These are phyloP conservation scores for Colletotrichum sp. DNA, from an alignment of 2,329 filamentous ascomycete species.

Conservation along the genomic window DNA sequence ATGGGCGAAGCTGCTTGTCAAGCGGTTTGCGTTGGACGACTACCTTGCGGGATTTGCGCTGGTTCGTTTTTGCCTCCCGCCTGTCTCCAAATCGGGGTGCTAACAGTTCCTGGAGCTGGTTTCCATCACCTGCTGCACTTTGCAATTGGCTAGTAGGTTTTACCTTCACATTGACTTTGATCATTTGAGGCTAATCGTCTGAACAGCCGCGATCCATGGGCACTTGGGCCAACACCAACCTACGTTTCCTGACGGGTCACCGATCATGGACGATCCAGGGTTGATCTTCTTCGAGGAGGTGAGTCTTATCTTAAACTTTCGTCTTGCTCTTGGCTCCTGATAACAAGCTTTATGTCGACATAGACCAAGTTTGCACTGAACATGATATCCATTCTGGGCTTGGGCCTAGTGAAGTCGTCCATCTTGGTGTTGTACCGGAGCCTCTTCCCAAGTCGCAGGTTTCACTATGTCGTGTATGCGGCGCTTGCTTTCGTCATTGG, in stretches of 20 bases:
- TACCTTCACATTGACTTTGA: too few species aligned
- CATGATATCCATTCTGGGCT: constrained; percentile 32
- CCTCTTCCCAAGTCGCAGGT: constrained; percentile 32
- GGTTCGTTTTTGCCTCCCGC: background rate
- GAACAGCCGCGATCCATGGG: constrained; percentile 3
- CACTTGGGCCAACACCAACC: constrained; percentile 18
- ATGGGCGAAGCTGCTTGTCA: constrained; percentile 20
- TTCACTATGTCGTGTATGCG: constrained; percentile 29
- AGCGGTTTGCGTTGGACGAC: constrained; percentile 17
- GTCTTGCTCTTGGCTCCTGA: background rate
- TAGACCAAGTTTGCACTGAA: constrained; percentile 18
- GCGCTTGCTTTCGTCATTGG: constrained; percentile 25
- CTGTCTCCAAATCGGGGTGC: background rate
- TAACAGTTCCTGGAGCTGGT: background rate
- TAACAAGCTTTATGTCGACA: background rate
- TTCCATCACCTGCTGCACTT: constrained; percentile 6
- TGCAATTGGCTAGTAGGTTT: constrained; percentile 9
- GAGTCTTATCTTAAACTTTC: background rate
- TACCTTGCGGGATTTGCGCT: constrained; percentile 15
- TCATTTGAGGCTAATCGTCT: background rate
- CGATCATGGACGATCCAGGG: constrained; percentile 19
- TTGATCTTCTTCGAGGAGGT: constrained; percentile 18
- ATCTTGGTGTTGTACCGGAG: constrained; percentile 37
- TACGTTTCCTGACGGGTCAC: constrained; percentile 6
- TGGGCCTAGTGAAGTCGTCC: constrained; percentile 36